These are phyloP conservation scores for Annulohypoxylon maeteangense DNA, from an alignment of 495 filamentous ascomycete genomes.

Conservation along the genomic window DNA sequence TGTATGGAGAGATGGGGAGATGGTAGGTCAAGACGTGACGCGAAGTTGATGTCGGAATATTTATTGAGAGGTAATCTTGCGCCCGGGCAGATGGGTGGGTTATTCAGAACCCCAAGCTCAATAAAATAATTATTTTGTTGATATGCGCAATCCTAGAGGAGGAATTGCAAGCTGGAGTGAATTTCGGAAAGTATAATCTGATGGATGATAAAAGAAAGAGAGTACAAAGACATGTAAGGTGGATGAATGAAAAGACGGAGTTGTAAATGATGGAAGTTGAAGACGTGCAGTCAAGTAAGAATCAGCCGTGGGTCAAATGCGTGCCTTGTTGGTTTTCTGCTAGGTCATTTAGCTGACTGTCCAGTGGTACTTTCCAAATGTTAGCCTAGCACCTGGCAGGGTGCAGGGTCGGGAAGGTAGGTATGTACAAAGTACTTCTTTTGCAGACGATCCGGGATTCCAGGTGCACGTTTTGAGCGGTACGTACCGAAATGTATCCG, in stretches of 20 bases:
- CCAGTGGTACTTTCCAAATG: neutral
- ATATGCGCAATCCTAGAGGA: neutral
- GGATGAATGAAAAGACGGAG: conserved; percentile 17
- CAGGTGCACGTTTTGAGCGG: neutral
- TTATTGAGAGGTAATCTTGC: neutral
- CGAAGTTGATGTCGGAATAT: conserved; percentile 4
- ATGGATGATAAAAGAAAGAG: neutral
- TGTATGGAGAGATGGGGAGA: neutral
- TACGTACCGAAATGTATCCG: neutral
- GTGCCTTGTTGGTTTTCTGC: conserved; percentile 12
- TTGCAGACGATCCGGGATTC: neutral
- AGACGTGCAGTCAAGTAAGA: conserved; percentile 19
- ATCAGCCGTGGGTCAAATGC: conserved; percentile 31
- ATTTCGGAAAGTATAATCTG: neutral
- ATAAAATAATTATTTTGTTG: conserved; percentile 7
- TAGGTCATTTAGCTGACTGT: neutral
- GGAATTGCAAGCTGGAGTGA: neutral
- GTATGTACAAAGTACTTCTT: neutral
- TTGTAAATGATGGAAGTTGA: conserved; percentile 24
- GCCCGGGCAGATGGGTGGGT: neutral
- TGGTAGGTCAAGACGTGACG: neutral
- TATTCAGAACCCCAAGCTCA: conserved; percentile 1
- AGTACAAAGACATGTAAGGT: neutral
- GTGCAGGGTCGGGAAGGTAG: no score
- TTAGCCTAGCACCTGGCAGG: neutral